A percentile compares a stretch with the other conserved stretches of the same genome.
These are phyloP conservation scores for Paramecium primaurelia DNA, from an alignment of 73 alveolate species.

Conservation along the genomic window DNA sequence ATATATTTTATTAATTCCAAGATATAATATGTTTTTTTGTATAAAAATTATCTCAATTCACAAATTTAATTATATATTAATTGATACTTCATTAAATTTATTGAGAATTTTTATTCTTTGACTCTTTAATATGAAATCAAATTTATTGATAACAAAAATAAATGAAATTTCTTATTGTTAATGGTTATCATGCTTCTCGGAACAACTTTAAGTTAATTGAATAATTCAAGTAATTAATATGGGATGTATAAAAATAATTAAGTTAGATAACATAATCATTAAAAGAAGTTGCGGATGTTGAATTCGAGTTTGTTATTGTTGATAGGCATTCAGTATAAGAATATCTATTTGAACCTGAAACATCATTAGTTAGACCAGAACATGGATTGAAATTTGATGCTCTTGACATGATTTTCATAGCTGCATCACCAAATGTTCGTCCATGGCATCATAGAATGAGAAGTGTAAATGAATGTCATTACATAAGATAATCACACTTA, in stretches of 20 bases:
- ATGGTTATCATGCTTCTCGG: background rate
- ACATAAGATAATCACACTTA: background rate
- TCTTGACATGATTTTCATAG: slow-evolving; percentile 47
- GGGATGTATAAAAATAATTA: background rate
- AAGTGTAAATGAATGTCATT: background rate
- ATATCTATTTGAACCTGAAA: slow-evolving; percentile 55
- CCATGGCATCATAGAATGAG: slow-evolving; percentile 57
- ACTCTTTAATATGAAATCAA: background rate
- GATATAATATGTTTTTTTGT: too few species aligned
- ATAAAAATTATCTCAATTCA: background rate
- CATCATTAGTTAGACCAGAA: slow-evolving; percentile 38
- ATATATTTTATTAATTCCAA: background rate
- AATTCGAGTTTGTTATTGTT: slow-evolving; percentile 8
- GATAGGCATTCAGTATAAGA: slow-evolving; percentile 55
- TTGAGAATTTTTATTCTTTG: background rate
- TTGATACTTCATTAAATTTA: background rate
- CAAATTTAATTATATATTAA: background rate
- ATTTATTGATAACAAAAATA: background rate
- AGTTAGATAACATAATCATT: slow-evolving; percentile 19
- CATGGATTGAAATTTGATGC: slow-evolving; percentile 56
- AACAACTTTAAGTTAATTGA: background rate
- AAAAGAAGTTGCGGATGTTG: slow-evolving; percentile 54
- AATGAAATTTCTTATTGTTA: slow-evolving; percentile 31
- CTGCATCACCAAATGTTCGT: slow-evolving; percentile 52
- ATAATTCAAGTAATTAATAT: slow-evolving; percentile 2